These are phyloP conservation scores for Neodidymelliopsis sp. DNA, from an alignment of 2,329 filamentous ascomycete species.

Conservation along the genomic window DNA sequence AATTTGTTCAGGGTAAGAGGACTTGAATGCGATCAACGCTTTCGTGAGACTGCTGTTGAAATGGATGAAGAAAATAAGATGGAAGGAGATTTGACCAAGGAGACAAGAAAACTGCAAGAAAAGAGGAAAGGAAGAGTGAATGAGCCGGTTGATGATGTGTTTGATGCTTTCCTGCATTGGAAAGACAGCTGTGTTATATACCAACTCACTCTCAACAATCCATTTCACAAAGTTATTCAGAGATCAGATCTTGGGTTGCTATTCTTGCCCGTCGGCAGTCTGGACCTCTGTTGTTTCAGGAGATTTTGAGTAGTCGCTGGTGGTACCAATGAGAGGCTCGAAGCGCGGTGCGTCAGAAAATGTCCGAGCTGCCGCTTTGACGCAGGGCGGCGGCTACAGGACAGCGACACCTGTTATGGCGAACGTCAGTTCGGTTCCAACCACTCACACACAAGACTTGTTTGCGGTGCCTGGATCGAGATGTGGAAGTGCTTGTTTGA, in stretches of 20 bases:
- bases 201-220: conserved; percentile 4
- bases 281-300: conserved; percentile 46
- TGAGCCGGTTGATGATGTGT: conserved; percentile 44
- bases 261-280: conserved; percentile 44
- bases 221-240: conserved; percentile 15
- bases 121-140: conserved; percentile 44
- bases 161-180: conserved; percentile 34
- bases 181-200: conserved; percentile 17
- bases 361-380: conserved; percentile 47
- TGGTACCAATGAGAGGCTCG: conserved; percentile 42
- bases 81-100: conserved; percentile 41
- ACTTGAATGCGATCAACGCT: conserved; percentile 18
- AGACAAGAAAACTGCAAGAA: conserved; percentile 42
- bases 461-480: conserved; percentile 24
- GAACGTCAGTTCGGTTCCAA: conserved; percentile 34
- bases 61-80: neutral
- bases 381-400: conserved; percentile 45
- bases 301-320: conserved; percentile 50
- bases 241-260: conserved; percentile 22
- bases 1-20: conserved; percentile 14
- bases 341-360: conserved; percentile 40
- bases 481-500: conserved; percentile 33
- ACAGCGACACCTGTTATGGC: conserved; percentile 28
- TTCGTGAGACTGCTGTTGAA: neutral
- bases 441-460: conserved; percentile 37